Evolutionary conservation across 2,329 filamentous ascomycete species (phyloP), one percentile per base, ranked within the genome.

Genomic region (Tolypocladium nubicola): DNA sequence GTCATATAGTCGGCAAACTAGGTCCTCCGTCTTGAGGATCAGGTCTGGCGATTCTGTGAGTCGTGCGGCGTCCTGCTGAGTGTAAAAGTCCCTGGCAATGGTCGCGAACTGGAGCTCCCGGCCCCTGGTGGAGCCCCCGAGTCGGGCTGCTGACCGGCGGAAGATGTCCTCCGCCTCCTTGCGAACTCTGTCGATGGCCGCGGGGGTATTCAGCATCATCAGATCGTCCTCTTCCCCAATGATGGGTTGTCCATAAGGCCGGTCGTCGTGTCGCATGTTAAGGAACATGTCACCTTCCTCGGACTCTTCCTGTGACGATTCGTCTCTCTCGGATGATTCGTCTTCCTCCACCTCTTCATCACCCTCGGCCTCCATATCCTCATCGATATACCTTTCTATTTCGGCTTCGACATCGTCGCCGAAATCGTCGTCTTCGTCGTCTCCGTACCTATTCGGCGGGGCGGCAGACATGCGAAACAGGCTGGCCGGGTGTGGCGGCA

Each of bases 1-100:
- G 53, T 81, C 79, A 62, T 89, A 89, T 21, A 92, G 75, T 55
- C 77, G 77, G 54, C 79, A 78, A 43, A 96, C 74, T 45, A 90
- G 73, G 43, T 83, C 79, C 68, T 97, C 92, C 13, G 89, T 95
- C 53, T 82, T 78, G 39, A 95, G 73, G 52, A 97, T 83, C 23
- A 96, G 71, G 52, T 85, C 79, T 59, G 87, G 83, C 1, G 85
- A 76, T 71, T 97, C 93, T 5, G 78, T 77, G 52, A 95, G 75
- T 21, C 73, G 66, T 1, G 88, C 83, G 39, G 81, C 75, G 40
- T 80, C 80, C 68, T 82, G 68, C 70, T 75, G 69, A 6, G 58
- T 68, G 76, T 86, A 84, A 11, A 92, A 71, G 60, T 87, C 85
- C 67, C 87, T 88, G 37, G 89, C 89, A 59, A 96, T 83, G 8